Conservation (phyloP, 345 rosid genomes). For the Gynandropsis gynandra region DNA sequence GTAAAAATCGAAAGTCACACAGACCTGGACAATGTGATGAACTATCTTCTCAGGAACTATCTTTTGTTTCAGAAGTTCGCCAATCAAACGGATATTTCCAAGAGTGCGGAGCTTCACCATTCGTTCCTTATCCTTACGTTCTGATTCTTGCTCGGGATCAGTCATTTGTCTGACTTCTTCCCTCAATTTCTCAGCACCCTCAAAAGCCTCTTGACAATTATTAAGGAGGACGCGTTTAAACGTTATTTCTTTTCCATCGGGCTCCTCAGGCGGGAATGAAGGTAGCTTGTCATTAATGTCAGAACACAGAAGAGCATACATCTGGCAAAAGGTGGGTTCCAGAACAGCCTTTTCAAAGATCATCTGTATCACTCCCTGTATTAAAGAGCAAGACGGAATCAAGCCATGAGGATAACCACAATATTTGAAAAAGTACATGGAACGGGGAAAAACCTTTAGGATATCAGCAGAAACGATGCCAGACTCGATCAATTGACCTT, state of each 20-base stretch:
- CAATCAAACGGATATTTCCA: constrained; percentile 88
- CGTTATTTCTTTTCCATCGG: constrained; percentile 73
- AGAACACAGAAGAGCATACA: constrained; percentile 83
- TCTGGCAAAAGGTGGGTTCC: constrained; percentile 90
- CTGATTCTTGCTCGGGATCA: constrained; percentile 67
- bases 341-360: constrained; percentile 91
- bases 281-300: constrained; percentile 78
- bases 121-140: constrained; percentile 81
- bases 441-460: constrained; percentile 37
- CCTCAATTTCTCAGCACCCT: constrained; percentile 74
- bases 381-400: constrained; percentile 2
- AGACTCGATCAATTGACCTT: constrained; percentile 81
- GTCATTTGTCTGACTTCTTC: constrained; percentile 73
- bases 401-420: constrained; percentile 7
- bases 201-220: constrained; percentile 92
- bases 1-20: constrained; percentile 1
- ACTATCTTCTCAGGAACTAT: constrained; percentile 94
- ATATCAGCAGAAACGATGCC: constrained; percentile 77
- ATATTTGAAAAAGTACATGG: neutral
- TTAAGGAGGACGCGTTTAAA: constrained; percentile 81
- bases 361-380: constrained; percentile 79
- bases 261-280: constrained; percentile 80
- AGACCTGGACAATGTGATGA: constrained; percentile 84
- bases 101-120: constrained; percentile 72
- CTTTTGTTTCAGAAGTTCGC: constrained; percentile 90